A percentile compares a stretch with the other conserved stretches of the same genome.
Conservation (phyloP, 75 land plant genomes). For the Larix kaempferi region DNA sequence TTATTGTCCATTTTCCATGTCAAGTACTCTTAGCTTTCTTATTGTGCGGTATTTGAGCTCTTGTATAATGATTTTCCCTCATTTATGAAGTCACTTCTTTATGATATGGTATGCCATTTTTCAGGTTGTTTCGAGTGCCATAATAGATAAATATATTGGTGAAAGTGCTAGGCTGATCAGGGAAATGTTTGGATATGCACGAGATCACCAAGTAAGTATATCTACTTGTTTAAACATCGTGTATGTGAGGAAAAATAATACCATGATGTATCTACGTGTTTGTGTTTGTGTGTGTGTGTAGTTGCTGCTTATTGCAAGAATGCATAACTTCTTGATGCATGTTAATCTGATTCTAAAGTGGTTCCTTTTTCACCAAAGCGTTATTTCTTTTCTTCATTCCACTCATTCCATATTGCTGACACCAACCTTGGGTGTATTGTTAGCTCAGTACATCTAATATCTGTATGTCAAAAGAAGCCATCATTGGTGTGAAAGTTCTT, state of each 20-base stretch:
- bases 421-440: neutral
- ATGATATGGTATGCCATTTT: neutral
- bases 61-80: neutral
- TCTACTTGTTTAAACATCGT: neutral
- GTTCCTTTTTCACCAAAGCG: neutral
- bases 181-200: constrained; percentile 91
- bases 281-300: no score
- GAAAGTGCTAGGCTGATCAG: constrained; percentile 85
- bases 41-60: neutral
- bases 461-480: neutral
- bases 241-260: no score
- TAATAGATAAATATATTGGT: constrained; percentile 90
- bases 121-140: constrained; percentile 95
- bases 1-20: neutral
- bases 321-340: neutral
- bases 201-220: constrained; percentile 78
- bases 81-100: neutral
- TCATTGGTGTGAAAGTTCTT: neutral
- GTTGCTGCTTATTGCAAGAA: no score
- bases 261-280: no score
- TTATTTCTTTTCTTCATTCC: no score
- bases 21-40: neutral
- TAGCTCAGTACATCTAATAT: neutral
- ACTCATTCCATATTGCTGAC: no score
- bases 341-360: neutral